Percentiles rank a stretch among this genome's conserved stretches.
Conservation (phyloP, 192 early-diverging fungal genomes). For the Phlyctochytrium bullatum region DNA sequence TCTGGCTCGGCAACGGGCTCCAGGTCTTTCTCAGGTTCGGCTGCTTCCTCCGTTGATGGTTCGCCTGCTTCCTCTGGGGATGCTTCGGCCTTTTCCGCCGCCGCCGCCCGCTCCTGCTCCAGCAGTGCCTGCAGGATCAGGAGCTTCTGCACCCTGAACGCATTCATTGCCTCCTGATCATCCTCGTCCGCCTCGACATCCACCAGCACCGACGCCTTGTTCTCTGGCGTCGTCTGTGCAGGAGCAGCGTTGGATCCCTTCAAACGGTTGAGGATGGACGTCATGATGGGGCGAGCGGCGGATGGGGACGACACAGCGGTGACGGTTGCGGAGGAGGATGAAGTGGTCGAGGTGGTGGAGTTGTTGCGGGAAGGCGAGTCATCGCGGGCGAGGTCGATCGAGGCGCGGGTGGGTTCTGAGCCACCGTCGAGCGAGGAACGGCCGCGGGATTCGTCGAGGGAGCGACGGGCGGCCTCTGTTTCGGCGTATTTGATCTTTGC, state of each 20-base stretch:
- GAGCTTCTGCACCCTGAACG: conserved; percentile 7
- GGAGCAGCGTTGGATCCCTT: not conserved
- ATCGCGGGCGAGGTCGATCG: not conserved
- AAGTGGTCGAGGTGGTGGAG: too few relatives aligned
- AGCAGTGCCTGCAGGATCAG: conserved; percentile 6
- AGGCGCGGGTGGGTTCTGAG: not conserved
- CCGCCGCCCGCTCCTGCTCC: not conserved
- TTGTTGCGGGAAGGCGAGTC: too few relatives aligned
- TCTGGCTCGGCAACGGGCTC: not conserved
- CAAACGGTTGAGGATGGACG: not conserved
- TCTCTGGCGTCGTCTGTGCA: not conserved
- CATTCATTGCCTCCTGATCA: conserved; percentile 3
- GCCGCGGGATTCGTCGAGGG: not conserved
- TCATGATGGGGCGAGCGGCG: too few relatives aligned
- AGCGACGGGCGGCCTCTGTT: not conserved
- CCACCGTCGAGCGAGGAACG: not conserved
- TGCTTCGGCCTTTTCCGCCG: too few relatives aligned
- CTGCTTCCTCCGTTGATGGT: not conserved
- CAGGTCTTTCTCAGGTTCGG: not conserved
- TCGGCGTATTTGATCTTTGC: not conserved
- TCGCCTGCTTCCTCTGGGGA: too few relatives aligned
- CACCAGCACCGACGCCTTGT: not conserved
- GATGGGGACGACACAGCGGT: not conserved
- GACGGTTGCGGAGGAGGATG: not conserved
- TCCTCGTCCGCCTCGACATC: conserved; percentile 2